Evolutionary conservation across 148 eudicot genomes (phyloP).

Genomic region (Euryodendron excelsum): DNA sequence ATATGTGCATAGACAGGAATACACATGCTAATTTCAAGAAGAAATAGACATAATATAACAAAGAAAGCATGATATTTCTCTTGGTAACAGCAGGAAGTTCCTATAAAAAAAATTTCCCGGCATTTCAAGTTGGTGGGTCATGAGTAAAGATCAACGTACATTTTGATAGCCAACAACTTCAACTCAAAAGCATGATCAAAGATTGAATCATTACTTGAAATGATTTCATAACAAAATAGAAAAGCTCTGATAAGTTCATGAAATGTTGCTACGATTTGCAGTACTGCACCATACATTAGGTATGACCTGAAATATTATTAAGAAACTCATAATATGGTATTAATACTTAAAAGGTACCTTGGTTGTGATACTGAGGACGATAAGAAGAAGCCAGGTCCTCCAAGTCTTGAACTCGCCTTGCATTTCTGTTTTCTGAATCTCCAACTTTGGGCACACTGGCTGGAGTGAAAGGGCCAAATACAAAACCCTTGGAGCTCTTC

Average conservation of each 20-base stretch:
- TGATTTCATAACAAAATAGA: background rate
- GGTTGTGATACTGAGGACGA: constrained; percentile 63
- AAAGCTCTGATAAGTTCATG: background rate
- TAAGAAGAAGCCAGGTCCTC: constrained; percentile 50
- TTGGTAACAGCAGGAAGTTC: too few species aligned
- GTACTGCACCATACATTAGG: background rate
- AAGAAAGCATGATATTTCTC: too few species aligned
- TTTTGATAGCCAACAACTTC: background rate
- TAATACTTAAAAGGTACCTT: constrained; percentile 56
- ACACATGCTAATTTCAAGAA: too few species aligned
- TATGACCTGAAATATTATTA: background rate
- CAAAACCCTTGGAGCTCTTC: constrained; percentile 42
- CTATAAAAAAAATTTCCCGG: too few species aligned
- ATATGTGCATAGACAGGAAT: too few species aligned
- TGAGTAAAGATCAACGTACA: background rate
- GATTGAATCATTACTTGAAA: background rate
- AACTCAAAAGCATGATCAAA: background rate
- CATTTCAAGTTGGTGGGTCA: background rate
- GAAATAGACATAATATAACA: too few species aligned
- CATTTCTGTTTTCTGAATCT: constrained; percentile 30
- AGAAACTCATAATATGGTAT: background rate
- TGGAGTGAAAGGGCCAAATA: constrained; percentile 81
- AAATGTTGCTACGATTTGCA: background rate
- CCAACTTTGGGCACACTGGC: constrained; percentile 38
- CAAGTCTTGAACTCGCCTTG: constrained; percentile 41